These are phyloP conservation scores for Cucurbita argyrosperma DNA, from an alignment of 306 rosid species.

Conservation along the genomic window DNA sequence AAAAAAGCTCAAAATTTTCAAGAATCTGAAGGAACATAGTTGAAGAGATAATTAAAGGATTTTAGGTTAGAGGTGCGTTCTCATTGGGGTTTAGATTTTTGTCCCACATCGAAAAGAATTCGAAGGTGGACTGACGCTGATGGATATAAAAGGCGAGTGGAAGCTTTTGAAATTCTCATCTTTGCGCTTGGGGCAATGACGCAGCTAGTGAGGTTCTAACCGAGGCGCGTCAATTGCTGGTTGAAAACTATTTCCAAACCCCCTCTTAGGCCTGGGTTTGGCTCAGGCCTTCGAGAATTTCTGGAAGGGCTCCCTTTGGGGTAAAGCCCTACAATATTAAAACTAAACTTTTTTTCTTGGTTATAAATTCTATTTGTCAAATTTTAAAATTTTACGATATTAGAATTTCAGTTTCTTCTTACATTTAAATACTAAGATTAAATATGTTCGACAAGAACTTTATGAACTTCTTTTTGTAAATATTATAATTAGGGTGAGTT, in stretches of 20 bases:
- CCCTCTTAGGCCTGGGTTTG: not conserved
- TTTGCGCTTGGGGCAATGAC: constrained; percentile 12
- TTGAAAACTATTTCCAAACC: constrained; percentile 11
- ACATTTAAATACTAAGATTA: no score
- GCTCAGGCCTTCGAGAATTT: not conserved
- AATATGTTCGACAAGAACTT: no score
- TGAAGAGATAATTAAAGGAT: no score
- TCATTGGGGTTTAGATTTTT: not conserved
- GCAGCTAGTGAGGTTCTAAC: constrained; percentile 6
- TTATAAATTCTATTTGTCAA: no score
- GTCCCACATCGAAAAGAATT: not conserved
- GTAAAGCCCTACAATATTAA: not conserved
- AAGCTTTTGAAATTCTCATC: accelerated
- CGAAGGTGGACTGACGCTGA: not conserved
- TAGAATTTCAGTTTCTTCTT: no score
- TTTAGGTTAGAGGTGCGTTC: not conserved
- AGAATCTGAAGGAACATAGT: no score
- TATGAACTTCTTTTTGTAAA: no score
- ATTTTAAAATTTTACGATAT: no score
- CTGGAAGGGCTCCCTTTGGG: constrained; percentile 5
- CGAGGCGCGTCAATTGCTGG: constrained; percentile 11
- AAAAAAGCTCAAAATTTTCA: no score
- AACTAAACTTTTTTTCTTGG: no score
- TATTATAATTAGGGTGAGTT: no score
- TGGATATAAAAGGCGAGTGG: not conserved